Percentiles rank a stretch among this genome's conserved stretches.
phyloP scores from a whole-genome alignment of 192 early-diverging fungal genomes.

The Backusella sp. region DNA sequence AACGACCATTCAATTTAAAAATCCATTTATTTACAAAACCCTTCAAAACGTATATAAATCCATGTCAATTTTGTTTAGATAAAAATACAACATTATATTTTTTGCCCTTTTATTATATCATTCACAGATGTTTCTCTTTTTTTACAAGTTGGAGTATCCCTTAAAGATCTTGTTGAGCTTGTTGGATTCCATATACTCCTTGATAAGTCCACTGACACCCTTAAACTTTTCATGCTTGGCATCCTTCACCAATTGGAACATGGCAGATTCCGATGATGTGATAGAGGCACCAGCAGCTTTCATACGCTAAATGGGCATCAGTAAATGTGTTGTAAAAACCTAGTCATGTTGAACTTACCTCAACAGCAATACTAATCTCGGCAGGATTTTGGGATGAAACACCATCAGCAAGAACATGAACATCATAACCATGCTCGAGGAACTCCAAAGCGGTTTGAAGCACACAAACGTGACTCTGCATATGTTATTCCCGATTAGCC shows the following conservation, averaged over 20 bases:
- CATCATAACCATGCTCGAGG: slow-evolving; percentile 69
- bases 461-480: slow-evolving; percentile 93
- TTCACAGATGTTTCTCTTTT: background rate
- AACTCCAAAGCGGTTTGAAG: slow-evolving; percentile 93
- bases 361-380: slow-evolving; percentile 82
- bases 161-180: slow-evolving; percentile 59
- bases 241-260: slow-evolving; percentile 71
- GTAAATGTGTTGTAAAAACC: background rate
- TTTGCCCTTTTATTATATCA: too few species aligned
- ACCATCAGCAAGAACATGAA: slow-evolving; percentile 89
- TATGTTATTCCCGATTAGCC: background rate
- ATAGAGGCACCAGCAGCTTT: slow-evolving; percentile 67
- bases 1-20: background rate
- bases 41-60: too few species aligned
- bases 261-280: slow-evolving; percentile 69
- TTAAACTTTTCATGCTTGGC: slow-evolving; percentile 74
- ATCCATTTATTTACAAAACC: too few species aligned
- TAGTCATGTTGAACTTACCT: slow-evolving; percentile 45
- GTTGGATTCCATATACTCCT: slow-evolving; percentile 74
- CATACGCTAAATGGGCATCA: slow-evolving; percentile 40
- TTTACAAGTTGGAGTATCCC: background rate
- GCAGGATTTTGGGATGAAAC: slow-evolving; percentile 83
- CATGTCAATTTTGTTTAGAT: too few species aligned
- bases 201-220: slow-evolving; percentile 76
- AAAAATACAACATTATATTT: too few species aligned